Evolutionary conservation across 148 eudicot genomes (phyloP).

Genomic region (Vaccinium darrowii): DNA sequence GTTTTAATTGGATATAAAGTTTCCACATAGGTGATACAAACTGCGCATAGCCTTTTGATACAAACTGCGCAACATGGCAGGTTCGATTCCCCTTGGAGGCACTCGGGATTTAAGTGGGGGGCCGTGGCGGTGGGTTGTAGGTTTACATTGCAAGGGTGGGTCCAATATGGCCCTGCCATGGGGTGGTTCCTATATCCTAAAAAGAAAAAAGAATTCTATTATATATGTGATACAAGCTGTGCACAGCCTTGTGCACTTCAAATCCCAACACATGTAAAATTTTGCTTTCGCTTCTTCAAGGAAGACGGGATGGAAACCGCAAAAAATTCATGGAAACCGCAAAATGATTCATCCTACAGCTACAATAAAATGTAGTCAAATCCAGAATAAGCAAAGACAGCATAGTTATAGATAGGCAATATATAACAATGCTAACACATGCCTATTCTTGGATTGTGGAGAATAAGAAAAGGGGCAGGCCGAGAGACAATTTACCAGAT

Average conservation of each 20-base stretch:
- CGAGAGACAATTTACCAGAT: background rate
- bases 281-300: background rate
- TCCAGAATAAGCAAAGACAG: background rate
- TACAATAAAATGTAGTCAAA: constrained; percentile 2
- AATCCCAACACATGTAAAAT: background rate
- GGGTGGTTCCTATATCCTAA: too few species aligned
- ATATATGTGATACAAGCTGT: background rate
- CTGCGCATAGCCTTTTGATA: too few species aligned
- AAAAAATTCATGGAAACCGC: background rate
- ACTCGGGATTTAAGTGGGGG: too few species aligned
- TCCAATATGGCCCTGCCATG: too few species aligned
- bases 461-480: constrained; percentile 7
- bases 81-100: too few species aligned
- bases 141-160: too few species aligned
- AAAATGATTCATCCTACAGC: constrained; percentile 2
- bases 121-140: too few species aligned
- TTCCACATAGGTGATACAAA: too few species aligned
- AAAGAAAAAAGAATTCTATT: background rate
- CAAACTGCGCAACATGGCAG: too few species aligned
- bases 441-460: background rate
- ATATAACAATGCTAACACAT: background rate
- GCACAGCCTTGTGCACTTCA: constrained; percentile 1
- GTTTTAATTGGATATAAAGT: too few species aligned
- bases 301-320: background rate
- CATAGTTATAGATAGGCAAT: background rate